Base-by-base conservation (phyloP, 192 early-diverging fungal genomes). In the Kappamyces sp. region DNA sequence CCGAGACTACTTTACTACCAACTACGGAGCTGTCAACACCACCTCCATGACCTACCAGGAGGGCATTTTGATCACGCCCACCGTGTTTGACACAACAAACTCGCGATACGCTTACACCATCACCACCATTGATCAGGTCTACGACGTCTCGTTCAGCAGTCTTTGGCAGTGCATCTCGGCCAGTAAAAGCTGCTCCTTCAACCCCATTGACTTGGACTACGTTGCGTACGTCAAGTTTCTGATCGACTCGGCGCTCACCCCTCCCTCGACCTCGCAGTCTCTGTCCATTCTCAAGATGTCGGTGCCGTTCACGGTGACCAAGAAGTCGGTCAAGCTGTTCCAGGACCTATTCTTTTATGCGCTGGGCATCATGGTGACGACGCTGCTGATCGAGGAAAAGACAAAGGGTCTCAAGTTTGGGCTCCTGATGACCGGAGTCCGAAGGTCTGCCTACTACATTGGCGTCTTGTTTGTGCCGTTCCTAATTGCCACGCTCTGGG, bases 351-450 rank as follows among this genome's bases (percentile, higher is more conserved):
- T 54, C 33, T 54, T 54, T 13, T 54, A 15, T 34, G 52, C 33
- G n/a, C 4, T 54, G 5, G 10, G n/a, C 12, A 15, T 23, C 5
- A 54, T 54, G n/a, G 42, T 54, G 52, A 40, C 42, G 39, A 34
- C 15, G 9, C 39, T 15, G 10, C 39, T 54, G 52, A 54, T 54
- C 42, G 52, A 54, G 13, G 52, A 54, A 33, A n/a, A 40, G 15
- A 54, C 12, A 12, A 54, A 54, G 42, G 52, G 52, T 40, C 5
- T 54, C n/a, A 54, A 54, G 52, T 54, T 54, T 54, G 52, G 52
- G 1, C 2, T 54, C 38, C 42, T 54, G 3, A n/a, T 33, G 33
- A 54, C 52, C 12, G 52, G 52, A 15, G 31, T 54, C n/a, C 5
- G 52, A 34, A 54, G 52, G 2, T 33, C 15, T 5, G 39, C 52